These are phyloP conservation scores for Xylaria intraflava DNA, from an alignment of 495 filamentous ascomycete species.

Conservation along the genomic window DNA sequence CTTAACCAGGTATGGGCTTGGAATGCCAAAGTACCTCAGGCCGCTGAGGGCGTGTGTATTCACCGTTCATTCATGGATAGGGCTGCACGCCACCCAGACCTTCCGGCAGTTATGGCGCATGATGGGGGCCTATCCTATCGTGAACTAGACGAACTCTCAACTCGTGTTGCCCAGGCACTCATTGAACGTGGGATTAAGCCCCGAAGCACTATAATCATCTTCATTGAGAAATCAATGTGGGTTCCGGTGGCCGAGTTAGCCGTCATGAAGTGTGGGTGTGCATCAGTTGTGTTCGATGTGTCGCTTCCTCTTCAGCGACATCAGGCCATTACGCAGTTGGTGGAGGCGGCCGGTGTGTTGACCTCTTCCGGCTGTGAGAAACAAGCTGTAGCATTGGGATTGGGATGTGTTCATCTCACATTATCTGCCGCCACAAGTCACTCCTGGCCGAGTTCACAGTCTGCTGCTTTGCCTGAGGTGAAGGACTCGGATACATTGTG, in stretches of 20 bases:
- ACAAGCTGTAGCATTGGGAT: too few relatives aligned
- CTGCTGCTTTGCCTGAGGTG: too few relatives aligned
- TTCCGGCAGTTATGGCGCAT: not conserved
- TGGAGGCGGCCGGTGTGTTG: not conserved
- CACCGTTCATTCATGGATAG: too few relatives aligned
- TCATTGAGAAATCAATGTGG: slow-evolving; percentile 50
- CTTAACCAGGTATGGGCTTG: too few relatives aligned
- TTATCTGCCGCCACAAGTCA: too few relatives aligned
- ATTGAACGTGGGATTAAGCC: slow-evolving; percentile 11
- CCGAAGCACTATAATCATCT: slow-evolving; percentile 44
- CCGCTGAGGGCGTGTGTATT: too few relatives aligned
- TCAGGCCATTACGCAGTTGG: not conserved
- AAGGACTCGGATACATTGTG: too few relatives aligned
- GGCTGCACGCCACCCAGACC: too few relatives aligned
- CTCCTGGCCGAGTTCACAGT: too few relatives aligned
- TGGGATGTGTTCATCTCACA: too few relatives aligned
- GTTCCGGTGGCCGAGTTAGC: slow-evolving; percentile 46
- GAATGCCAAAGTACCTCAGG: too few relatives aligned
- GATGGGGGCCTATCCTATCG: not conserved
- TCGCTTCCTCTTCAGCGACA: not conserved
- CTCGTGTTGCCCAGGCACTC: not conserved
- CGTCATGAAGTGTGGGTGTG: slow-evolving; percentile 51
- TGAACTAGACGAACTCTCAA: not conserved
- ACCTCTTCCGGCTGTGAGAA: too few relatives aligned
- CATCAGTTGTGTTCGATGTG: slow-evolving; percentile 52